Base-by-base conservation (phyloP, 768 basidiomycete genomes). In the Russula compacta region DNA sequence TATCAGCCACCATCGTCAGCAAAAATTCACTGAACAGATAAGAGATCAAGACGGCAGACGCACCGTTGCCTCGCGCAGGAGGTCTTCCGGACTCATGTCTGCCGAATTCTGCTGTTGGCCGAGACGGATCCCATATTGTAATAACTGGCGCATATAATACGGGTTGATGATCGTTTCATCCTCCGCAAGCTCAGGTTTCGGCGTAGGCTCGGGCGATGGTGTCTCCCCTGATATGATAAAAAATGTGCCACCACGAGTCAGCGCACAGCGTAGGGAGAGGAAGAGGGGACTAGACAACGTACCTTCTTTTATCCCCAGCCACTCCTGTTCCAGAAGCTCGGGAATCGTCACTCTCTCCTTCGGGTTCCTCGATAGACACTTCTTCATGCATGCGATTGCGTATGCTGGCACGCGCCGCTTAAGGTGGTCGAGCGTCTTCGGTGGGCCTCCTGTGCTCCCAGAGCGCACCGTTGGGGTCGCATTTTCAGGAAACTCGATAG, bases 331-430 rank as follows among this genome's bases (percentile, higher is more conserved):
- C 67, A 98, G 71, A 69, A 99, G 73, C 69, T 94, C 84, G 2
- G 92, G 91, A 63, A 98, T 98, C 6, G 90, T 87, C 66, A 87
- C 83, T 32, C 95, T 77, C 66, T 87, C 83, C 72, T 95, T 95
- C 35, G 92, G 85, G 67, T 83, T 79, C 63, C 92, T 82, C 55
- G 76, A 75, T 66, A 98, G 73, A 71, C 95, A 99, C 59, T 81
- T 82, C 74, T 85, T 84, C 78, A 98, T 93, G 52, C 83, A 83
- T 58, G 78, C 79, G 61, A 97, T 86, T n/a, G 95, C 85, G 65
- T 86, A 83, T 50, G 73, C 72, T 55, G 85, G 80, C 39, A 98
- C 89, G n/a, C 75, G 77, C 61, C 82, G 79, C 67, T 81, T 86
- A 59, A 92, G 72, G 66, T 90, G 85, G 21, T 87, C 83, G 61